Conservation (phyloP, 2,329 filamentous ascomycete genomes). For the Cordyceps tenuipes region DNA sequence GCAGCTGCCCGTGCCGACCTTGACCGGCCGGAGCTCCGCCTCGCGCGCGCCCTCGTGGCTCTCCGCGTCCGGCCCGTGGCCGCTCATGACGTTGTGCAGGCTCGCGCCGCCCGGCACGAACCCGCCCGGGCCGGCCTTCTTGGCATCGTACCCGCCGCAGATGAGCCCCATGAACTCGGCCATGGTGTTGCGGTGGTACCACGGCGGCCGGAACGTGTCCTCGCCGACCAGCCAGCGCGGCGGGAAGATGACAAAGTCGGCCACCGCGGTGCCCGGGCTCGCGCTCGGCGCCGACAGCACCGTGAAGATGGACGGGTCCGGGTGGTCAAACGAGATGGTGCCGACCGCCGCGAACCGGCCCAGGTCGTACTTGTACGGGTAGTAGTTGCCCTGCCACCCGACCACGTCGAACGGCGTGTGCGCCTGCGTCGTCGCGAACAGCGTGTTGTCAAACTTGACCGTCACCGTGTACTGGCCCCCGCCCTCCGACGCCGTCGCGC, state of each 20-base stretch:
- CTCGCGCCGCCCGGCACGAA: constrained; percentile 53
- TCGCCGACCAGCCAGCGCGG: constrained; percentile 63
- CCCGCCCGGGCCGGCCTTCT: constrained; percentile 43
- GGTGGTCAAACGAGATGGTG: constrained; percentile 66
- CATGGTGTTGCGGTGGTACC: constrained; percentile 64
- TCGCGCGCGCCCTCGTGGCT: constrained; percentile 49
- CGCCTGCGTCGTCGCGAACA: constrained; percentile 56
- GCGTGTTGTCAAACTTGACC: constrained; percentile 58
- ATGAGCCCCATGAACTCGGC: constrained; percentile 58
- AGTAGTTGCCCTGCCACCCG: constrained; percentile 73
- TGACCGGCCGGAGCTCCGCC: constrained; percentile 44
- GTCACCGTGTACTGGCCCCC: constrained; percentile 40
- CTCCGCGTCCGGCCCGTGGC: constrained; percentile 52
- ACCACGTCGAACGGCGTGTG: constrained; percentile 74
- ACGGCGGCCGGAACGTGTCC: constrained; percentile 63
- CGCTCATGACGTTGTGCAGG: constrained; percentile 64
- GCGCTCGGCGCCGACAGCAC: constrained; percentile 57
- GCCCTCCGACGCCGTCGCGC: constrained; percentile 30
- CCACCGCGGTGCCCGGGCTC: constrained; percentile 53
- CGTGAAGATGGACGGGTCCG: constrained; percentile 70
- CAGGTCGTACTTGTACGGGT: constrained; percentile 75
- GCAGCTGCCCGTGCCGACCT: constrained; percentile 53
- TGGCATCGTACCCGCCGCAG: constrained; percentile 52
- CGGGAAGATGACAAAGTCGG: constrained; percentile 66
- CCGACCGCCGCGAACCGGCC: constrained; percentile 70